Evolutionary conservation across 1,139 yeast species (phyloP), one percentile per base, ranked within the genome.

Genomic region (Diutina neorugosa): DNA sequence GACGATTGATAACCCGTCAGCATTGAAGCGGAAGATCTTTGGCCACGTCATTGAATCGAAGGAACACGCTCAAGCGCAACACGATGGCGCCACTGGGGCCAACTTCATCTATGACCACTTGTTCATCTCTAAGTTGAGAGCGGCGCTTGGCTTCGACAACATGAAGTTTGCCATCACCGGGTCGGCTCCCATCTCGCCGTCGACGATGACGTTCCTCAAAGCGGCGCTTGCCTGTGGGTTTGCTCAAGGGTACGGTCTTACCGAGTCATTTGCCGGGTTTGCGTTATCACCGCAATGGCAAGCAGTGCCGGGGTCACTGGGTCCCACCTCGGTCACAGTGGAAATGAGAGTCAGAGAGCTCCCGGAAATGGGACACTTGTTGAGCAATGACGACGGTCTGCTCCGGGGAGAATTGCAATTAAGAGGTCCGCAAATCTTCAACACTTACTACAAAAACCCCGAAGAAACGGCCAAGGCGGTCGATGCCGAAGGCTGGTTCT

Each of bases 171-270:
- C 51, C 21, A 53, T 57, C 52, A 58, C 84, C 27, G 95, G 95
- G 1, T 82, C 90, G 40, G 95, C 95, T 4, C 94, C 95, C 20
- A 78, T 86, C 54, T 69, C 85, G 21, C 73, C 77, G 20, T 80
- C 77, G 42, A 82, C 88, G 11, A 68, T 83, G 51, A 66, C 71
- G 53, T 85, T 84, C 63, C 67, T 86, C 61, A 81, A 78, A 62
- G 79, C 82, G n/a, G 76, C 83, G 1, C 71, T 86, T 47, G 79
- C 78, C 53, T 64, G 77, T 54, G 85, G 84, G 21, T 63, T 85
- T 53, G 65, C 72, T 41, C 91, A 86, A 66, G 94, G 94, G 21
- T 86, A 86, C 63, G 95, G 95, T 1, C 70, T 84, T 56, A 86
- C 94, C 4, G 95, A 86, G 64, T 71, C 86, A 1, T 81, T 81